Conservation (phyloP, 192 early-diverging fungal species). For the Physocladia obscura region DNA sequence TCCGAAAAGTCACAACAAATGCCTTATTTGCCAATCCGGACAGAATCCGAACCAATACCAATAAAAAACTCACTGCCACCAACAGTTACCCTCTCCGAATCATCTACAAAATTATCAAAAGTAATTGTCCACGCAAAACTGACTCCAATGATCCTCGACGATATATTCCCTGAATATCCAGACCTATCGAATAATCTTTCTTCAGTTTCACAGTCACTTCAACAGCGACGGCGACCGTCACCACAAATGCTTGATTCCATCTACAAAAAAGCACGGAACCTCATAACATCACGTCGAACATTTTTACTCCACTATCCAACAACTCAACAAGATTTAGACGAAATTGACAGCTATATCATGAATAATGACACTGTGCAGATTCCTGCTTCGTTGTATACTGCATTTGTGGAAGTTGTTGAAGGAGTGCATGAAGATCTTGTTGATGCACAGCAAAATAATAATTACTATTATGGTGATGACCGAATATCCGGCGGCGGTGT, state of each 20-base stretch:
- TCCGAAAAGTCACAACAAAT: background rate
- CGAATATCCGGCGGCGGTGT: background rate
- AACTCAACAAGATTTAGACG: background rate
- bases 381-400: background rate
- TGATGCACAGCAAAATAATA: background rate
- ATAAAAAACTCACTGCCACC: background rate
- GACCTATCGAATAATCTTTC: background rate
- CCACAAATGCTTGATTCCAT: background rate
- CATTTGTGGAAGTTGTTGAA: slow-evolving; percentile 6
- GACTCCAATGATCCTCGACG: background rate
- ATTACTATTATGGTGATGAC: background rate
- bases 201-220: background rate
- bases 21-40: background rate
- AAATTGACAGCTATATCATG: background rate
- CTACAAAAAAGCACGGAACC: slow-evolving; percentile 10
- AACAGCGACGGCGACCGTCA: background rate
- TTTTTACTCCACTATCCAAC: background rate
- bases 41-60: background rate
- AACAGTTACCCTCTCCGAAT: background rate
- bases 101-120: background rate
- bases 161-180: background rate
- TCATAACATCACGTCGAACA: background rate
- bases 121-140: background rate
- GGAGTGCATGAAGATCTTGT: slow-evolving; percentile 8
- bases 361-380: background rate